A percentile compares a stretch with the other conserved stretches of the same genome.
phyloP scores from a whole-genome alignment of 768 basidiomycete species.

The Mycena rosella region DNA sequence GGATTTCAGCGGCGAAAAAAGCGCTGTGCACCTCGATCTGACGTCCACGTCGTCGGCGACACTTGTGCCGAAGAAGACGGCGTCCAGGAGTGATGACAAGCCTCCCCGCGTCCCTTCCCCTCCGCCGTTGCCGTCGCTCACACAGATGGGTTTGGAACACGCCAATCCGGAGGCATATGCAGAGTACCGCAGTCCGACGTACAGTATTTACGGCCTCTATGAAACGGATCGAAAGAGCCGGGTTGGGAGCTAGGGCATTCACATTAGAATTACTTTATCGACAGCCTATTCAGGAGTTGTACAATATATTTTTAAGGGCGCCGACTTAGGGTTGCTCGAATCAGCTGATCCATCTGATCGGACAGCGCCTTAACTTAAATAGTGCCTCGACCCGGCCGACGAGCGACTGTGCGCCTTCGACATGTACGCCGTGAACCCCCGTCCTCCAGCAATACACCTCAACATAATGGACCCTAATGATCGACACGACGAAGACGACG shows the following conservation, averaged over 20 bases:
- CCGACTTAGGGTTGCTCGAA: constrained; percentile 11
- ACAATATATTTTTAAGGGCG: constrained; percentile 3
- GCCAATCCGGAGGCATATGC: constrained; percentile 70
- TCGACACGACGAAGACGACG: constrained; percentile 46
- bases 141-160: constrained; percentile 83
- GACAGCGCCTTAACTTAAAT: not conserved
- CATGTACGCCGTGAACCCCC: constrained; percentile 38
- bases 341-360: constrained; percentile 25
- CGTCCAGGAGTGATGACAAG: constrained; percentile 61
- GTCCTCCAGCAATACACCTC: constrained; percentile 44
- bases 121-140: constrained; percentile 76
- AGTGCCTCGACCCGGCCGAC: not conserved
- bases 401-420: not conserved
- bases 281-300: not conserved
- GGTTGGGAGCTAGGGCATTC: constrained; percentile 30
- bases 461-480: constrained; percentile 46
- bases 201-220: constrained; percentile 85
- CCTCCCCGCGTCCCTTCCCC: constrained; percentile 88
- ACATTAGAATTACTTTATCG: constrained; percentile 5
- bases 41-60: constrained; percentile 46
- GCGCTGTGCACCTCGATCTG: constrained; percentile 46
- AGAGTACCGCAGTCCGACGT: constrained; percentile 83
- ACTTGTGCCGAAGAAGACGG: constrained; percentile 41
- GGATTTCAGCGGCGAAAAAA: constrained; percentile 62
- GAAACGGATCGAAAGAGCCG: constrained; percentile 70